A percentile compares a stretch with the other conserved stretches of the same genome.
These are phyloP conservation scores for Botryotinia convoluta DNA, from an alignment of 2,329 filamentous ascomycete genomes.

Conservation along the genomic window DNA sequence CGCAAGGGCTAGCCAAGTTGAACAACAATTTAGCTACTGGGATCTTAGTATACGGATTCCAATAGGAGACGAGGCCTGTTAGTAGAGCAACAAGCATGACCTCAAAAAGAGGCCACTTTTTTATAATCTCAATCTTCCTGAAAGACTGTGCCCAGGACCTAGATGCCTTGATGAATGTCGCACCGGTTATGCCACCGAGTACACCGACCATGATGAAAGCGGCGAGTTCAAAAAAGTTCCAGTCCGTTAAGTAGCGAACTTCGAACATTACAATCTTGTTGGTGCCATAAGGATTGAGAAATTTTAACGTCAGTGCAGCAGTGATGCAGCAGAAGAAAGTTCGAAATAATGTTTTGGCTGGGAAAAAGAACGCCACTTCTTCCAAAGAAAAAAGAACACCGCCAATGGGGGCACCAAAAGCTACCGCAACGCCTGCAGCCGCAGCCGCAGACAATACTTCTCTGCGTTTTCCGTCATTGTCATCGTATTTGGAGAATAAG, in stretches of 20 bases:
- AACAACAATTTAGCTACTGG: conserved; percentile 88
- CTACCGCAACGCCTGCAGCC: conserved; percentile 87
- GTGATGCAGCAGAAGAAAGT: conserved; percentile 98
- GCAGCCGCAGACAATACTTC: conserved; percentile 93
- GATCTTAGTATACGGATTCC: conserved; percentile 87
- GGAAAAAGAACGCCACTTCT: conserved; percentile 96
- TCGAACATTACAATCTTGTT: conserved; percentile 96
- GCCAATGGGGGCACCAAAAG: conserved; percentile 86
- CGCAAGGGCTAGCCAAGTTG: conserved; percentile 86
- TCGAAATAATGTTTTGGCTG: conserved; percentile 92
- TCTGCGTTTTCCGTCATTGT: conserved; percentile 89
- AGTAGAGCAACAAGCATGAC: conserved; percentile 82
- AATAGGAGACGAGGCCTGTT: conserved; percentile 84
- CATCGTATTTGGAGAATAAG: conserved; percentile 89
- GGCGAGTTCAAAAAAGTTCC: conserved; percentile 88
- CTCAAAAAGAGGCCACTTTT: conserved; percentile 79
- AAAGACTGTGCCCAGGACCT: conserved; percentile 87
- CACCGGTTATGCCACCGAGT: conserved; percentile 79
- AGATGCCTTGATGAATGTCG: conserved; percentile 95
- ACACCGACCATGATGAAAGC: conserved; percentile 84
- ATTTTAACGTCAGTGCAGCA: conserved; percentile 87
- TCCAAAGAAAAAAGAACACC: conserved; percentile 92
- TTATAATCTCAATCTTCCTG: conserved; percentile 75
- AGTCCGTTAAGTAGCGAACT: conserved; percentile 85
- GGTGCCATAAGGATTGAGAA: conserved; percentile 92